Evolutionary conservation across 177 flowering plant species (phyloP).

Genomic region (Vitis hybrid): DNA sequence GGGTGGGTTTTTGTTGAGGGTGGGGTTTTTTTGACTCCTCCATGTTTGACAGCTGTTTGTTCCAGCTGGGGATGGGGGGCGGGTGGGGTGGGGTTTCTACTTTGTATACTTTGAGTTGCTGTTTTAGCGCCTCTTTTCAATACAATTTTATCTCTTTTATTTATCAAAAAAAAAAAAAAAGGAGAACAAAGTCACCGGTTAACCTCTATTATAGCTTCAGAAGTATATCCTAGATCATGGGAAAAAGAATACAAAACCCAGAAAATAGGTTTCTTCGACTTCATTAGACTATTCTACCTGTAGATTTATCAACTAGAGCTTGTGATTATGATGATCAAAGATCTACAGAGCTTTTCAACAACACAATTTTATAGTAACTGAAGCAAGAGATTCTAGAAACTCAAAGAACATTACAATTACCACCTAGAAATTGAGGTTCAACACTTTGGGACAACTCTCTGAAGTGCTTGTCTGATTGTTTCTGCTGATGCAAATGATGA

Average conservation of each 20-base stretch:
- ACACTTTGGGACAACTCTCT: constrained; percentile 43
- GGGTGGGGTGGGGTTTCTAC: too few relatives aligned
- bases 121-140: too few relatives aligned
- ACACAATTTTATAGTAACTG: not conserved
- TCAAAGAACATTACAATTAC: not conserved
- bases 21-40: too few relatives aligned
- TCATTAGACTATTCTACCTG: constrained; percentile 8
- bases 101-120: too few relatives aligned
- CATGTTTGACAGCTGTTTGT: too few relatives aligned
- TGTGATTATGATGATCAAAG: not conserved
- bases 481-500: constrained; percentile 37
- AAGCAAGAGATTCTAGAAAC: not conserved
- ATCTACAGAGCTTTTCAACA: constrained; percentile 8
- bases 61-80: too few relatives aligned
- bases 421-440: constrained; percentile 14
- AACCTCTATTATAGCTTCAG: not conserved
- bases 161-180: too few relatives aligned
- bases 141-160: too few relatives aligned
- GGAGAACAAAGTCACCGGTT: not conserved
- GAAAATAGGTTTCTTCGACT: not conserved
- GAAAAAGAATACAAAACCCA: constrained; percentile 2
- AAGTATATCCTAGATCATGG: not conserved
- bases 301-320: constrained; percentile 7
- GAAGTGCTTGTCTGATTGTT: constrained; percentile 57
- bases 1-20: too few relatives aligned